phyloP scores from a whole-genome alignment of 1,284 basidiomycete species.

The Rhodotorula sp. region DNA sequence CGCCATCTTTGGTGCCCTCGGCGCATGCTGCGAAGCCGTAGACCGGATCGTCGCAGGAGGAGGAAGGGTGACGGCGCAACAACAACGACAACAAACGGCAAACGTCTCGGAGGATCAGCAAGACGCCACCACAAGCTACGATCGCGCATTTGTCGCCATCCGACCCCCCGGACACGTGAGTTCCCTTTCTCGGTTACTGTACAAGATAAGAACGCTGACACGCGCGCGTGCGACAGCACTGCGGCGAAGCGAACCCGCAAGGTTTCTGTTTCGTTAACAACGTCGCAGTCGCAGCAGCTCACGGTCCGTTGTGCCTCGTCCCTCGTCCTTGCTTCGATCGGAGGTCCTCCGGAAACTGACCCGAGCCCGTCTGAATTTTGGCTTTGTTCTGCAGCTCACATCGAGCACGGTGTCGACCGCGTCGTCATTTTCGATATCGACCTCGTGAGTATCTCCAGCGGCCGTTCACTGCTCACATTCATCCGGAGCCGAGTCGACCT shows the following conservation, averaged over 20 bases:
- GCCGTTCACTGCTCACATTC: too few relatives aligned
- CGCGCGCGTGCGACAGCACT: constrained; percentile 59
- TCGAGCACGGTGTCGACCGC: constrained; percentile 72
- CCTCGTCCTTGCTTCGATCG: not conserved
- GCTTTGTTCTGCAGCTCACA: constrained; percentile 60
- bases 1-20: constrained; percentile 72
- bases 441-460: constrained; percentile 56
- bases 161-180: constrained; percentile 70
- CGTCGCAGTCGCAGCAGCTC: constrained; percentile 81
- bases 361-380: not conserved
- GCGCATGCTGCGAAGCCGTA: constrained; percentile 79
- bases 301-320: constrained; percentile 55
- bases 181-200: not conserved
- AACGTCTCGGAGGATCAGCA: not conserved
- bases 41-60: constrained; percentile 58
- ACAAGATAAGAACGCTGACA: too few relatives aligned
- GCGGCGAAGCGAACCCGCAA: constrained; percentile 78
- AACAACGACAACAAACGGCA: not conserved
- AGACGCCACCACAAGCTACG: constrained; percentile 24
- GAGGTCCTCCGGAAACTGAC: too few relatives aligned
- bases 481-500: too few relatives aligned
- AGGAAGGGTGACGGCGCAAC: not conserved
- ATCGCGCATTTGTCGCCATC: constrained; percentile 74
- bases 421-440: constrained; percentile 90
- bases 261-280: constrained; percentile 93